Evolutionary conservation across 441 rosid species (phyloP).

Genomic region (Capsella rubella): DNA sequence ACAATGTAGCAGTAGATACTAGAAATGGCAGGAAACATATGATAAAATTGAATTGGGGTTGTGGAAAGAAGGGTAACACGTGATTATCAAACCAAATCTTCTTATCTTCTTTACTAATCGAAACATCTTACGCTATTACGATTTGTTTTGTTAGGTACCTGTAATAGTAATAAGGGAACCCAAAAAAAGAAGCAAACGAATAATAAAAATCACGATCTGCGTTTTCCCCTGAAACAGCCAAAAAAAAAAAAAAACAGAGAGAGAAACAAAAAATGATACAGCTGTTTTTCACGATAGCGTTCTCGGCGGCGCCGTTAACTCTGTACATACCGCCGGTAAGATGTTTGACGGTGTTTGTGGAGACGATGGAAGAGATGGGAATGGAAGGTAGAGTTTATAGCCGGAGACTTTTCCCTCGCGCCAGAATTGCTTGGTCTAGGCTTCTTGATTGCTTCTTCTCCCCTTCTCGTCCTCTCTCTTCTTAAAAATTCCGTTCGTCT

Average conservation of each 20-base stretch:
- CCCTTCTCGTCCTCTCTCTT: slow-evolving; percentile 44
- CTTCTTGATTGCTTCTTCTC: slow-evolving; percentile 69
- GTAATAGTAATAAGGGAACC: not conserved
- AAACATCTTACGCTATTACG: slow-evolving; percentile 23
- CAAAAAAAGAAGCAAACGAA: not conserved
- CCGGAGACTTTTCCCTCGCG: slow-evolving; percentile 63
- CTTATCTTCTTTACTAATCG: slow-evolving; percentile 19
- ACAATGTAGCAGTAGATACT: slow-evolving; percentile 12
- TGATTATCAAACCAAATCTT: slow-evolving; percentile 36
- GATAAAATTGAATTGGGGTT: slow-evolving; percentile 16
- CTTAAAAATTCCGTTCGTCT: slow-evolving; percentile 29
- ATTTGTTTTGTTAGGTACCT: slow-evolving; percentile 13
- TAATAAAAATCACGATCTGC: slow-evolving; percentile 5
- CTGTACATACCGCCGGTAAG: slow-evolving; percentile 85
- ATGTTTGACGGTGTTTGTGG: slow-evolving; percentile 78
- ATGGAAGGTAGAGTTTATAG: slow-evolving; percentile 68
- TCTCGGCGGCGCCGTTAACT: slow-evolving; percentile 87
- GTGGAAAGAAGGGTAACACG: slow-evolving; percentile 27
- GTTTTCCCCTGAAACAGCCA: not conserved
- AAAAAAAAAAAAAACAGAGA: not conserved
- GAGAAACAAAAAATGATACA: slow-evolving; percentile 52
- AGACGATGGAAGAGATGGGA: slow-evolving; percentile 71
- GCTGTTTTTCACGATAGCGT: slow-evolving; percentile 78
- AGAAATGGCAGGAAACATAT: slow-evolving; percentile 29
- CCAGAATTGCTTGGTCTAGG: slow-evolving; percentile 68